Evolutionary conservation across 805 yeast species (phyloP), one percentile per base, ranked within the genome.

Genomic region (Pichia pseudocactophila): DNA sequence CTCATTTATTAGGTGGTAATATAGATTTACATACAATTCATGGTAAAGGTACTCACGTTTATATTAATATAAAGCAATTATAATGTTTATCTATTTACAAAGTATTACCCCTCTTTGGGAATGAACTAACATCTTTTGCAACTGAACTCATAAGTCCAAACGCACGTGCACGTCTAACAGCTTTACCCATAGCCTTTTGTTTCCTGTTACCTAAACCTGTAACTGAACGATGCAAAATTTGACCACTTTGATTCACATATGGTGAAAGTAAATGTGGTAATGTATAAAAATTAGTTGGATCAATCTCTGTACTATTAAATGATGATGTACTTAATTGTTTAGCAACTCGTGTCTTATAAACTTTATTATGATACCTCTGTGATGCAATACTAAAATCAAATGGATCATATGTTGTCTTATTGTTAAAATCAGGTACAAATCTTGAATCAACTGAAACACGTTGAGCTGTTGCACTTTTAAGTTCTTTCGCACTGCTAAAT

Each of bases 11-110:
- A 57, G 82, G 81, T 34, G 92, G 92, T 2, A 68, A 66, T 36
- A 68, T 85, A 39, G 77, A 77, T 45, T 66, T 85, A 25, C 87
- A 83, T 57, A 76, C 82, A 37, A 70, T 82, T 45, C 73, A 73
- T 61, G 90, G 92, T 1, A 71, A 78, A 70, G 95, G 95, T 3
- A 82, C 90, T 0, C 88, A 81, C 51, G 87, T 79, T 7, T 82
- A 83, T 55, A 64, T 82, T 36, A 73, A 68, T 46, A 53, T 76
- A 46, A 56, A 63, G 17, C 67, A 65, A 5, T 57, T 64, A 5
- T 43, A 35, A 17, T n/a, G 13, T 17, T 13, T 16, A 27, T n/a
- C 27, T 25, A 32, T 8, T 11, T 44, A 59, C 34, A 59, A 45
- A 10, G 56, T 46, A 15, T 50, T 34, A 18, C 65, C 65, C 50